Evolutionary conservation across 2,329 filamentous ascomycete genomes (phyloP).

Genomic region (Colletotrichum tropicale): DNA sequence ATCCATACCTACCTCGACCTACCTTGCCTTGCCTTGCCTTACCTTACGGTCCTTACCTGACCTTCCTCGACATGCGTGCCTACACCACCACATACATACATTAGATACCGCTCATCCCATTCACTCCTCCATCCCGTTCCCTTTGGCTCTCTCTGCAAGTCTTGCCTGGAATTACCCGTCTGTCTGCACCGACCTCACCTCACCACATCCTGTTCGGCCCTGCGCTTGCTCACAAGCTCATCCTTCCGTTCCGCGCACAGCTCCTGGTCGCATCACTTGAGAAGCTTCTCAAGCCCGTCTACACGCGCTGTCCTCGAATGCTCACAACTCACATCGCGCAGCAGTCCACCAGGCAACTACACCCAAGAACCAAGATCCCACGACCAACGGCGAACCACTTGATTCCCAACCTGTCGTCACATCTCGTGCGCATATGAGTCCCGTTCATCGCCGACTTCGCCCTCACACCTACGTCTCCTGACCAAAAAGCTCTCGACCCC

Average conservation of each 20-base stretch:
- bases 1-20: neutral
- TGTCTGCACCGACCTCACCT: neutral
- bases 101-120: conserved; percentile 22
- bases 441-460: neutral
- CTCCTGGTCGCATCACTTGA: neutral
- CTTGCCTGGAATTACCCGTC: neutral
- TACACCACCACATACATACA: conserved; percentile 13
- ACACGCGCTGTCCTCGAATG: neutral
- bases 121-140: neutral
- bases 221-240: neutral
- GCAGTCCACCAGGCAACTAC: neutral
- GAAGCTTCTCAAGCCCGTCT: neutral
- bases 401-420: neutral
- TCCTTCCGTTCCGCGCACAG: neutral
- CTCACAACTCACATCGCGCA: conserved; percentile 7
- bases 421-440: neutral
- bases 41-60: neutral
- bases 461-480: neutral
- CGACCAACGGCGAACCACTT: neutral
- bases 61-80: conserved; percentile 9
- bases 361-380: neutral
- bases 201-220: neutral
- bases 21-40: neutral
- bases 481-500: neutral
- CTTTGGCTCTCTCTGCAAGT: neutral